Percentiles rank a stretch among this genome's conserved stretches.
These are phyloP conservation scores for Chytriomyces sp. DNA, from an alignment of 192 early-diverging fungal species.

Conservation along the genomic window DNA sequence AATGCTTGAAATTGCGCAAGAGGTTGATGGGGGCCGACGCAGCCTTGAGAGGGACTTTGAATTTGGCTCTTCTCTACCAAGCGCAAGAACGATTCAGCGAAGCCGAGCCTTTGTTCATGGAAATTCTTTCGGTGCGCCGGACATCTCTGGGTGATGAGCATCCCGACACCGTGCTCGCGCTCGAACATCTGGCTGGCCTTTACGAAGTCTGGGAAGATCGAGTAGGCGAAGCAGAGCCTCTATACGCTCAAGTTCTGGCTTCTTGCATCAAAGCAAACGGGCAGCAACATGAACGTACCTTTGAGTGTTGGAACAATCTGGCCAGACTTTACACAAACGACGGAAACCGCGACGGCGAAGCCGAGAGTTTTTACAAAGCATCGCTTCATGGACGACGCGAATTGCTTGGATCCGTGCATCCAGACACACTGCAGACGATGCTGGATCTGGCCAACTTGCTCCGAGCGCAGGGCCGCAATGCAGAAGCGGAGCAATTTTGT, in stretches of 20 bases:
- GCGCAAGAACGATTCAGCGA: neutral
- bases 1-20: neutral
- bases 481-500: neutral
- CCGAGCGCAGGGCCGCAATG: neutral
- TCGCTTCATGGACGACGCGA: no score
- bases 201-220: neutral
- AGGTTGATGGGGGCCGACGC: neutral
- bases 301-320: no score
- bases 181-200: neutral
- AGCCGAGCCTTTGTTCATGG: neutral
- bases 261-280: neutral
- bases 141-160: neutral
- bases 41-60: neutral
- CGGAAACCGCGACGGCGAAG: no score
- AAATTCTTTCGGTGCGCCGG: neutral
- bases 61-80: neutral
- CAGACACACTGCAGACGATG: neutral
- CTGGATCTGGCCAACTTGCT: neutral
- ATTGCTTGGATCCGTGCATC: neutral
- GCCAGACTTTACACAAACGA: no score
- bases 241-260: neutral
- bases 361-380: no score
- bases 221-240: neutral
- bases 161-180: neutral
- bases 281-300: no score